Conservation (phyloP, 2,329 filamentous ascomycete genomes). For the Pseudonectria foliicola region DNA sequence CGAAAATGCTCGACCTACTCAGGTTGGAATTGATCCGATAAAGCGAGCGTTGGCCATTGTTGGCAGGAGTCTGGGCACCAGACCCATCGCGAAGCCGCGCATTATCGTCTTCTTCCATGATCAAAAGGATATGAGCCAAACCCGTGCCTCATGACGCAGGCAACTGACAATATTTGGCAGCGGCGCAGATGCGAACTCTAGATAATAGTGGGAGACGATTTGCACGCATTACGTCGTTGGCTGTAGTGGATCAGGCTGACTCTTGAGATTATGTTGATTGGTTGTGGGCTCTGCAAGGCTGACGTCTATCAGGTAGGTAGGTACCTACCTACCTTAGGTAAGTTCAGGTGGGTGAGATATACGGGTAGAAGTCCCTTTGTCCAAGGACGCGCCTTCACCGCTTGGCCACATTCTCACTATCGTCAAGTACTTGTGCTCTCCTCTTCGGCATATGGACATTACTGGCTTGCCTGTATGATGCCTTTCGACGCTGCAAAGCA, state of each 20-base stretch:
- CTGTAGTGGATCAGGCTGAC: neutral
- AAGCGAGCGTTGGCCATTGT: conserved; percentile 29
- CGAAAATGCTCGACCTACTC: conserved; percentile 74
- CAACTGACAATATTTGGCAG: conserved; percentile 3
- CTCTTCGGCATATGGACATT: too few species aligned
- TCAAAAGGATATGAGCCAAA: conserved; percentile 4
- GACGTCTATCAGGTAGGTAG: conserved; percentile 17
- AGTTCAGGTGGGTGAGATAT: too few species aligned
- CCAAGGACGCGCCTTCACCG: too few species aligned
- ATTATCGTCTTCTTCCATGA: conserved; percentile 22
- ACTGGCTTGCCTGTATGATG: too few species aligned
- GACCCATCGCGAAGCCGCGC: conserved; percentile 13
- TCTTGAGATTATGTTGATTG: conserved; percentile 3
- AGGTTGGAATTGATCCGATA: conserved; percentile 64
- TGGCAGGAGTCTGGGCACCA: conserved; percentile 11
- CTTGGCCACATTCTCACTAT: too few species aligned
- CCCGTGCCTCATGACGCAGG: conserved; percentile 11
- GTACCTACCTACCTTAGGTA: conserved; percentile 2
- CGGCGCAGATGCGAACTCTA: conserved; percentile 3
- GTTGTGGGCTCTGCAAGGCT: conserved; percentile 13
- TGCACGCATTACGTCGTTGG: conserved; percentile 1
- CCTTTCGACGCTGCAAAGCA: too few species aligned
- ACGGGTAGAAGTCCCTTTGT: too few species aligned
- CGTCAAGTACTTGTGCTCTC: too few species aligned
- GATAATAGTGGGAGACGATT: conserved; percentile 4